Base-by-base conservation (phyloP, 2,329 filamentous ascomycete genomes). In the Botrytis galanthina region DNA sequence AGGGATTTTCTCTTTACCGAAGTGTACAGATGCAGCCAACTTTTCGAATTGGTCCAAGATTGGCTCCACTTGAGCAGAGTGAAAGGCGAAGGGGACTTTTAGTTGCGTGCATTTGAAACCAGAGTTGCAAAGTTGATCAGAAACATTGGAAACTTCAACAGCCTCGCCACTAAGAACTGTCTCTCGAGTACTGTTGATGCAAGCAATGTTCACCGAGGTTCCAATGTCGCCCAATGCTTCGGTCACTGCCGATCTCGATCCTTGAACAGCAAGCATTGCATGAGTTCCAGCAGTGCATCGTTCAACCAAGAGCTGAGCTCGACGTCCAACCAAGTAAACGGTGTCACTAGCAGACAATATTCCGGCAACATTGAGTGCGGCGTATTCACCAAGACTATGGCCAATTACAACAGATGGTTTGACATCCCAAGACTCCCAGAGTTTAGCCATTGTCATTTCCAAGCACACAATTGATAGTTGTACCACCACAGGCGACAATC, bases 341-440 rank as follows among this genome's bases (percentile, higher is more conserved):
- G 91, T 88, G 79, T 93, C 91, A 78, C 88, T 89, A 46, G 88
- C 89, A 32, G 90, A 91, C 42, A 93, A 83, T 22, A 93, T 91
- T 68, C 91, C 91, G 71, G 91, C 90, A 46, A 90, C 86, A 78
- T 92, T 86, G 18, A 93, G 87, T 54, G 91, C 91, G 46, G 91
- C 90, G 77, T 93, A 93, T 81, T 73, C 72, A 20, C 72, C 72
- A 26, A 73, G 59, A 57, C 72, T 73, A 18, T 73, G 72, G 20
- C 72, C 91, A 71, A 91, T 91, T 44, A 93, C 83, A 78, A 71
- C 48, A 12, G 72, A 70, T 20, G 72, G 72, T 16, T 70, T 71
- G 51, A 73, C 29, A 3, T 60, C 67, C 72, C 72, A 73, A 32
- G 72, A 73, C n/a, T 70, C 66, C 72, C 72, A 73, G 9, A 73